phyloP scores from a whole-genome alignment of 345 rosid genomes.

The Fremontodendron californicum region DNA sequence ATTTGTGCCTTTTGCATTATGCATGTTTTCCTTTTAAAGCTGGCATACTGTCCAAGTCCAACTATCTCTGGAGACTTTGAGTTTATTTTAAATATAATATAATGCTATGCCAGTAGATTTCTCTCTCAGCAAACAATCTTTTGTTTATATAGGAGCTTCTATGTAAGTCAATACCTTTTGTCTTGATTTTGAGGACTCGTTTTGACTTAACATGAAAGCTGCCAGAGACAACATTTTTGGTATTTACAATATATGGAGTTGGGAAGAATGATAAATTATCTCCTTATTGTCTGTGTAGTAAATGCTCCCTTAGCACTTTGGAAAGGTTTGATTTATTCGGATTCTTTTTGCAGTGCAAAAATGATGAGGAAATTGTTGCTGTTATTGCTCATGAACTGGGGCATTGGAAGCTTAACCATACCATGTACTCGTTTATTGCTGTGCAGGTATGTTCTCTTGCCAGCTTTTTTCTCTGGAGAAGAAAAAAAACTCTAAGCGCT shows the following conservation, averaged over 20 bases:
- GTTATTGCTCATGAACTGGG: conserved; percentile 98
- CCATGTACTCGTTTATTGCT: conserved; percentile 83
- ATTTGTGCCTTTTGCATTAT: background rate
- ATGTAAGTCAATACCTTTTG: background rate
- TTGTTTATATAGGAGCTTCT: background rate
- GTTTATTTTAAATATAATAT: background rate
- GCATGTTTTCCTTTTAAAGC: background rate
- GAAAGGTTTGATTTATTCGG: conserved; percentile 6
- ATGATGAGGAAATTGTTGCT: conserved; percentile 92
- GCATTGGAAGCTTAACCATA: conserved; percentile 98
- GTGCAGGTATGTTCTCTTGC: conserved; percentile 57
- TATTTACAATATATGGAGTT: background rate
- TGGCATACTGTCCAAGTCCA: background rate
- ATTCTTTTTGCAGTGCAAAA: conserved; percentile 64
- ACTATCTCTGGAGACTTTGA: background rate
- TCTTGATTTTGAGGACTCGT: background rate
- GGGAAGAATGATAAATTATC: background rate
- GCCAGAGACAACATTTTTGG: background rate
- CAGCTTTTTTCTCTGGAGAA: background rate
- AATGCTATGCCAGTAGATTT: background rate
- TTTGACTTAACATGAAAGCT: background rate
- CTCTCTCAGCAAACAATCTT: background rate
- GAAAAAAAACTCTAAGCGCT: background rate
- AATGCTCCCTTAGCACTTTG: background rate
- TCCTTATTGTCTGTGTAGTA: background rate